Evolutionary conservation across 768 basidiomycete genomes (phyloP), one percentile per base, ranked within the genome.

Genomic region (Phaffia tasmanica): DNA sequence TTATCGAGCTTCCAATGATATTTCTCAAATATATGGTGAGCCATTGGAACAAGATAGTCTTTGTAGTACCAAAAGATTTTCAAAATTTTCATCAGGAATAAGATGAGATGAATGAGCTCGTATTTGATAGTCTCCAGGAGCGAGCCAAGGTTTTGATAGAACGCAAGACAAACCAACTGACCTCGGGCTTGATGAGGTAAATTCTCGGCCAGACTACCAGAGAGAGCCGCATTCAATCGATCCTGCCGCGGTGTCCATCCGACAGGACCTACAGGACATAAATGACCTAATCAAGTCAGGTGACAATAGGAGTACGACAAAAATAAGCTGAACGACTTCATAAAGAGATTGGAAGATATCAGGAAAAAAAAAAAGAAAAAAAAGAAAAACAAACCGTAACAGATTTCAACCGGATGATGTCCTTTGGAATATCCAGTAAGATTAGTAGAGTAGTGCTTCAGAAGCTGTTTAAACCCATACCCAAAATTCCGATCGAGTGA

Each of bases 41-140:
- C 60, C 30, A 63, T 48, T 7, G 42, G 57, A 15, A 63, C 49
- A 46, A 69, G 67, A 57, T 68, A 68, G 49, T 68, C 67, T 67
- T 29, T 15, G 23, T 23, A 3, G 19, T 19, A 15, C 7, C n/a
- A 14, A 23, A 9, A 57, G 53, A 15, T n/a, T 15, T 14, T 11
- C n/a, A 15, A 47, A 16, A 3, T 54, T 23, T 54, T 47, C 30
- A 35, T n/a, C n/a, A 16, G 15, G 3, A 7, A 4, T 23, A 18
- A 30, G 21, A 59, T 19, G 27, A 19, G 23, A 59, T 23, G 21
- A 23, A 7, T 49, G 18, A 35, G 16, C 35, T 42, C 11, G 35
- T 42, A 42, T 42, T 11, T 42, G 35, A 42, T 5, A 42, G 4
- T 11, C 35, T 42, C 35, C 35, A 42, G 6, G 35, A 42, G 35